Conservation (phyloP, 2,329 filamentous ascomycete species). For the Aspergillus fructus region DNA sequence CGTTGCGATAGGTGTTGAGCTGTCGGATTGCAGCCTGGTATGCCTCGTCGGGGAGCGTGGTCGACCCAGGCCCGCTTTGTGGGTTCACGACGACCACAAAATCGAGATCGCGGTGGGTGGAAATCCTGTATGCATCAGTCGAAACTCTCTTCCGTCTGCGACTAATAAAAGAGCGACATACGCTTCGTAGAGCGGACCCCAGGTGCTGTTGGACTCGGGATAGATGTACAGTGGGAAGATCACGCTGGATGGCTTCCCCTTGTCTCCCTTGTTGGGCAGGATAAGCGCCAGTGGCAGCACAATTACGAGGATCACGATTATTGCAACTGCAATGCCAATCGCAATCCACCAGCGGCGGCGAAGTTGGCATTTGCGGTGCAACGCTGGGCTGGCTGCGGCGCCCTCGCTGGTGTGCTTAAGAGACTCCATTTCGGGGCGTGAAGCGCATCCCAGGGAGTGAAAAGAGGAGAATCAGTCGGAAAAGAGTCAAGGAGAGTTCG, state of each 20-base stretch:
- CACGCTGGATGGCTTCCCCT: conserved; percentile 13
- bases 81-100: conserved; percentile 35
- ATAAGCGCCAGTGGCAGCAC: conserved; percentile 16
- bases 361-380: conserved; percentile 8
- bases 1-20: conserved; percentile 40
- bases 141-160: not conserved
- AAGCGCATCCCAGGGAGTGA: not conserved
- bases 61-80: conserved; percentile 32
- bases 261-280: conserved; percentile 6
- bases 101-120: conserved; percentile 21
- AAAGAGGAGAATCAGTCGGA: not conserved
- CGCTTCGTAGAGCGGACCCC: conserved; percentile 24
- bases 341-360: conserved; percentile 16
- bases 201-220: conserved; percentile 21
- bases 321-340: conserved; percentile 6
- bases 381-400: not conserved
- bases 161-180: not conserved
- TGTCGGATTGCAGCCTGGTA: conserved; percentile 36
- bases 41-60: conserved; percentile 30
- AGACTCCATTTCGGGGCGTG: conserved; percentile 5
- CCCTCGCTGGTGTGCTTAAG: conserved; percentile 5
- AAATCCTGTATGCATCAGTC: conserved; percentile 10
- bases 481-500: not conserved
- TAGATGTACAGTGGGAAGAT: conserved; percentile 28
- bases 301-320: conserved; percentile 16